Conservation (phyloP, 306 rosid genomes). For the Leucaena leucocephala region DNA sequence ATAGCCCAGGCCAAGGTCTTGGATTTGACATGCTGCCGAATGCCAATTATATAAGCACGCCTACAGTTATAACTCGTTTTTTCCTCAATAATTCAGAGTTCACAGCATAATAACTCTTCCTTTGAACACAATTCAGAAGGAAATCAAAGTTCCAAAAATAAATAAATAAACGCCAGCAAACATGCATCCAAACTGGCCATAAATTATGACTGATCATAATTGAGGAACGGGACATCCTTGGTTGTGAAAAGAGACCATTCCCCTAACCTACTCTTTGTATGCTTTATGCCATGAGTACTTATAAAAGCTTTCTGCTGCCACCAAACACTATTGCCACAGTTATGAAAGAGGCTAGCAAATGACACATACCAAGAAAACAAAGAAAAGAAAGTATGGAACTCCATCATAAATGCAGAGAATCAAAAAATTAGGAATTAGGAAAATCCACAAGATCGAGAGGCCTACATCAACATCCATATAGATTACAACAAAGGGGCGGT, state of each 20-base stretch:
- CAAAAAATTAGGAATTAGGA: conserved; percentile 4
- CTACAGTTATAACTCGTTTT: conserved; percentile 33
- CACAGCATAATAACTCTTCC: conserved; percentile 24
- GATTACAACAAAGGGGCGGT: not conserved
- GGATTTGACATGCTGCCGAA: conserved; percentile 42
- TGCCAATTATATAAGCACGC: conserved; percentile 31
- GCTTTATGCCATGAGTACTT: conserved; percentile 45
- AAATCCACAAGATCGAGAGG: conserved; percentile 37
- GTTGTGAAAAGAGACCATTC: conserved; percentile 57
- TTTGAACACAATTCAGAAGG: conserved; percentile 22
- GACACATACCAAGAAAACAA: conserved; percentile 1
- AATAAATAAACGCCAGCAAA: conserved; percentile 32
- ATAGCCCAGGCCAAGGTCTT: conserved; percentile 42
- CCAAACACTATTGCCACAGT: conserved; percentile 44
- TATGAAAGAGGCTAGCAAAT: conserved; percentile 36
- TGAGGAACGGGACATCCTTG: conserved; percentile 41
- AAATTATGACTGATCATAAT: conserved; percentile 38
- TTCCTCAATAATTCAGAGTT: conserved; percentile 44
- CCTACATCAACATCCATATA: conserved; percentile 28
- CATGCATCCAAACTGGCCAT: conserved; percentile 30
- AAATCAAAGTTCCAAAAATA: not conserved
- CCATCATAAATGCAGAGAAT: conserved; percentile 48
- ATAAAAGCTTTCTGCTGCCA: conserved; percentile 46
- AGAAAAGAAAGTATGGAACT: conserved; percentile 33
- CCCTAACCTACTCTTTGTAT: conserved; percentile 41